Percentiles rank a stretch among this genome's conserved stretches.
phyloP scores from a whole-genome alignment of 176 grass and related monocot genomes.

The Avena sativa region DNA sequence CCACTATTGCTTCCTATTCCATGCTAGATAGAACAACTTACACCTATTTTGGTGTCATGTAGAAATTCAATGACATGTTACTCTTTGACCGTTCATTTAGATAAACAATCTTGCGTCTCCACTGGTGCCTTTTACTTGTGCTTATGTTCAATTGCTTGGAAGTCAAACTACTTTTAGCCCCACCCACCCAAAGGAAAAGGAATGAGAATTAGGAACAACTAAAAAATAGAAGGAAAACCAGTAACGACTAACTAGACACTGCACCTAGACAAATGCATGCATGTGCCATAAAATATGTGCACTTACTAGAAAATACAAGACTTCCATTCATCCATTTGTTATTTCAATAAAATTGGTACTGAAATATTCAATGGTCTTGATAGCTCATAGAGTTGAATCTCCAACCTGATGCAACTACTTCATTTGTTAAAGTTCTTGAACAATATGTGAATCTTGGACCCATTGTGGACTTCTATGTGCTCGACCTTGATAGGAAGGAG shows the following conservation, averaged over 20 bases:
- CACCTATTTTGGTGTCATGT: background rate
- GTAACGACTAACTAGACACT: background rate
- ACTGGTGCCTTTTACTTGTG: background rate
- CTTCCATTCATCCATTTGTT: slow-evolving; percentile 3
- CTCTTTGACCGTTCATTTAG: background rate
- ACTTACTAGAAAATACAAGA: background rate
- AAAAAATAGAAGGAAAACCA: background rate
- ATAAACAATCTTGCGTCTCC: background rate
- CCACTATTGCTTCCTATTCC: background rate
- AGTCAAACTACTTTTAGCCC: background rate
- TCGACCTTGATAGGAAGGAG: slow-evolving; percentile 94
- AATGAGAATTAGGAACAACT: too few species aligned
- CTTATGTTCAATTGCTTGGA: background rate
- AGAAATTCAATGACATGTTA: background rate
- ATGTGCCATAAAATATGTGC: too few species aligned
- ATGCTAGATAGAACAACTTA: background rate
- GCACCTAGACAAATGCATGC: too few species aligned
- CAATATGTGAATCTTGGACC: slow-evolving; percentile 93
- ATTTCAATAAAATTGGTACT: background rate
- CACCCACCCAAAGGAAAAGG: background rate
- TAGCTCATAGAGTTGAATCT: slow-evolving; percentile 96
- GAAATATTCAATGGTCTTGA: slow-evolving; percentile 32
- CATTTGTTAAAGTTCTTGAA: slow-evolving; percentile 94
- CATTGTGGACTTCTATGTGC: slow-evolving; percentile 92
- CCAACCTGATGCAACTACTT: slow-evolving; percentile 84